phyloP scores from a whole-genome alignment of 345 rosid species.

The Gossypium stocksii region DNA sequence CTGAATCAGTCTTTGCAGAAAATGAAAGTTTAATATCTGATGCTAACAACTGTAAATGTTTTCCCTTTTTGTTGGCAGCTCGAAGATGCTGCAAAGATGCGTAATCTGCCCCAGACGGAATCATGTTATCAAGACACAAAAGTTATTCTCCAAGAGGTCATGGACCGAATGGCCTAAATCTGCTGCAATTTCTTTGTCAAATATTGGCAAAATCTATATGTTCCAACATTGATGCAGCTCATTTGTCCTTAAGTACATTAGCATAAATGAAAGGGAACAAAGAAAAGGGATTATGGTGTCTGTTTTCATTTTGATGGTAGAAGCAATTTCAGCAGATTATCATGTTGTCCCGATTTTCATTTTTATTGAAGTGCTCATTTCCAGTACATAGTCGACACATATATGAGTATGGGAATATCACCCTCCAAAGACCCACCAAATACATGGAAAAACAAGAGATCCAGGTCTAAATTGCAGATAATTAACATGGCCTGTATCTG shows the following conservation, averaged over 20 bases:
- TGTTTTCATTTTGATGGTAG: neutral
- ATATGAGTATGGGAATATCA: neutral
- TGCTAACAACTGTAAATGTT: neutral
- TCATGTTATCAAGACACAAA: conserved; percentile 48
- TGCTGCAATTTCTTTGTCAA: conserved; percentile 4
- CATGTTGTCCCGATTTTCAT: neutral
- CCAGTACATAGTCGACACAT: neutral
- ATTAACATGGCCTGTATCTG: neutral
- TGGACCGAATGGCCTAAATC: conserved; percentile 51
- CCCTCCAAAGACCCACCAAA: neutral
- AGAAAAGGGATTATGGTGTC: neutral
- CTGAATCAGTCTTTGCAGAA: neutral
- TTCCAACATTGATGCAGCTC: neutral
- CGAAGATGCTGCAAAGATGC: conserved; percentile 57
- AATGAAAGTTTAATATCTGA: neutral
- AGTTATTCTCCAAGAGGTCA: conserved; percentile 63
- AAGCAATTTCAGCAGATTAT: neutral
- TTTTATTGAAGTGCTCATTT: neutral
- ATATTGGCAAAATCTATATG: neutral
- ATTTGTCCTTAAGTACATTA: neutral
- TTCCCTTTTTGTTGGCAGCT: conserved; percentile 40
- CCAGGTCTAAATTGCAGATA: neutral
- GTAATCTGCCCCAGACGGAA: conserved; percentile 49
- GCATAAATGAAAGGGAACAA: neutral
- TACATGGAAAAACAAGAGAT: neutral